Evolutionary conservation across 2,329 filamentous ascomycete species (phyloP), one percentile per base, ranked within the genome.

Genomic region (Penicillium sp.): DNA sequence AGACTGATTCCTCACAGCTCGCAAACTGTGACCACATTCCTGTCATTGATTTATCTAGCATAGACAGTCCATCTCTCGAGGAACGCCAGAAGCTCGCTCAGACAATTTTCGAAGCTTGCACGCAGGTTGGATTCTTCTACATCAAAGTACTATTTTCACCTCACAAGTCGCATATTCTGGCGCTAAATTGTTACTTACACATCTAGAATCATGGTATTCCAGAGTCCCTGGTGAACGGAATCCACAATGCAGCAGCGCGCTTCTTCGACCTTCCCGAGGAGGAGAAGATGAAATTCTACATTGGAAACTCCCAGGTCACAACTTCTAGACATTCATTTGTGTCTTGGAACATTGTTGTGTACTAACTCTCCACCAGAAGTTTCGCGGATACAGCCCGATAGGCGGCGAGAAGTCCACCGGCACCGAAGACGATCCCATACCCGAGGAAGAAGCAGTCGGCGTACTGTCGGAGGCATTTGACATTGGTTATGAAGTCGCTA

Each of bases 101-200:
- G 13, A 69, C 79, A 47, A 76, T 84, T 17, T 75, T 78, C 8
- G 78, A 64, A 44, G 72, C 68, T 1, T 74, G 81, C 77, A 45
- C 78, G 70, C 24, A 75, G 67, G 61, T 80, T 44, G 80, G 81
- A 4, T 83, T 83, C 67, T 82, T 84, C 69, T 82, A 82, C 33
- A 69, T 79, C 61, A 72, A 78, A 59, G 61, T 71, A 62, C 56
- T 53, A 19, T 22, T 51, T 5, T 3, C 6, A 13, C 22, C 3
- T 24, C 24, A n/a, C 35, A 12, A n/a, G 6, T 19, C 30, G 6
- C 15, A 12, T 40, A 26, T 9, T n/a, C 26, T 26, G 8, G 12
- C n/a, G 12, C 6, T 13, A 5, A n/a, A 15, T 4, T 8, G 1
- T 24, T 5, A 13, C 0, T 8, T 8, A 24, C 7, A 7, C 17